Evolutionary conservation across 352 stramenopile species (phyloP).

Genomic region (Halophytophthora polymorphica): DNA sequence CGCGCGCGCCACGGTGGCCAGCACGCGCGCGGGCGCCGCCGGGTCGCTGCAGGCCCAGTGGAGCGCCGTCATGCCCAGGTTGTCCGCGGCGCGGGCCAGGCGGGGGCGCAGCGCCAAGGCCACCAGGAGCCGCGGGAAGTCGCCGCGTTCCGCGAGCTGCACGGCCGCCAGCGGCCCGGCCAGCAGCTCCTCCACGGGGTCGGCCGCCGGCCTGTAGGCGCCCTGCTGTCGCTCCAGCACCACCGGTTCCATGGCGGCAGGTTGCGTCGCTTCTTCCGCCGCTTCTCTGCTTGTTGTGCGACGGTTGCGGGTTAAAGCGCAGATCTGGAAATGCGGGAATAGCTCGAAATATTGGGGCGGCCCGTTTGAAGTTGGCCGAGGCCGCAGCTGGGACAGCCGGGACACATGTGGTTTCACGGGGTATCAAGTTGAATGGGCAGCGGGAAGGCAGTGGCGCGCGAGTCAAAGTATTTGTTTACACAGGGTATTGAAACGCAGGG

Average conservation of each 20-base stretch:
- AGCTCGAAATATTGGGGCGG: too few species aligned
- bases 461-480: too few species aligned
- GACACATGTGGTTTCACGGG: too few species aligned
- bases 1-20: slow-evolving; percentile 51
- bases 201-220: slow-evolving; percentile 2
- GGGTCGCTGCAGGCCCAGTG: slow-evolving; percentile 76
- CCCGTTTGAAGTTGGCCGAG: too few species aligned
- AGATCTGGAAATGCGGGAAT: not conserved
- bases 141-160: slow-evolving; percentile 40
- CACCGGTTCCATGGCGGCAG: slow-evolving; percentile 22
- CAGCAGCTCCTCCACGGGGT: slow-evolving; percentile 2
- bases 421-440: too few species aligned
- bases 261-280: too few species aligned
- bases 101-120: slow-evolving; percentile 37
- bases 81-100: slow-evolving; percentile 41
- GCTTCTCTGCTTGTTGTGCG: too few species aligned
- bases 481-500: too few species aligned
- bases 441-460: too few species aligned
- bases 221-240: slow-evolving; percentile 27
- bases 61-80: slow-evolving; percentile 81
- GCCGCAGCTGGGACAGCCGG: too few species aligned
- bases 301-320: too few species aligned
- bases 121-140: slow-evolving; percentile 42
- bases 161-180: slow-evolving; percentile 23
- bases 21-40: slow-evolving; percentile 39